phyloP scores from a whole-genome alignment of 129 eudicot genomes.

The Heracleum sosnowskyi region DNA sequence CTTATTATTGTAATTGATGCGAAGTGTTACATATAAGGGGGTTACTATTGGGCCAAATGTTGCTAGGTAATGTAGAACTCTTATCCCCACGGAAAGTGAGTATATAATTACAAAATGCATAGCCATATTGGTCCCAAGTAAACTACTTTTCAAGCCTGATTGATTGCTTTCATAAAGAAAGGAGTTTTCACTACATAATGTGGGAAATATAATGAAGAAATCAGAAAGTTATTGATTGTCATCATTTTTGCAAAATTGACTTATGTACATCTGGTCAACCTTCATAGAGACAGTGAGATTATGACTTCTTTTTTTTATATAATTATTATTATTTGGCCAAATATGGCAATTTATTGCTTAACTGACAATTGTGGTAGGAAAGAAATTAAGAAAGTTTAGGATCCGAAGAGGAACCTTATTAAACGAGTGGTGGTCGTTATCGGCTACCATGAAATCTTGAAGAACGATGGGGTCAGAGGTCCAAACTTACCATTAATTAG shows the following conservation, averaged over 20 bases:
- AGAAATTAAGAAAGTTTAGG: not conserved
- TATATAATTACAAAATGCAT: too few relatives aligned
- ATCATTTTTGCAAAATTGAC: not conserved
- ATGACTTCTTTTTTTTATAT: not conserved
- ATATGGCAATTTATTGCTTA: not conserved
- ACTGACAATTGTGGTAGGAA: not conserved
- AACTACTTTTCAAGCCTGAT: not conserved
- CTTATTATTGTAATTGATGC: too few relatives aligned
- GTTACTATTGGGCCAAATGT: too few relatives aligned
- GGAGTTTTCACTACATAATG: not conserved
- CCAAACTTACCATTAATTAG: not conserved
- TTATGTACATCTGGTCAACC: not conserved
- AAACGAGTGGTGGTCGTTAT: not conserved
- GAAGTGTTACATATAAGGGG: too few relatives aligned
- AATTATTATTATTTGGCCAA: not conserved
- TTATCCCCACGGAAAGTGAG: too few relatives aligned
- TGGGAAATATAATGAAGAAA: not conserved
- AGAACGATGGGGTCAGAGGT: not conserved
- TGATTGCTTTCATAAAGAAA: not conserved
- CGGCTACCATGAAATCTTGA: not conserved
- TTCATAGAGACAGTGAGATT: not conserved
- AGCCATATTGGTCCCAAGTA: too few relatives aligned
- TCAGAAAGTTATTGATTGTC: not conserved
- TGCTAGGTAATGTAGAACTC: too few relatives aligned
- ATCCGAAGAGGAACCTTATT: not conserved